Percentiles rank a stretch among this genome's conserved stretches.
Conservation (phyloP, 139 green algal species). For the Tetraselmis striata region DNA sequence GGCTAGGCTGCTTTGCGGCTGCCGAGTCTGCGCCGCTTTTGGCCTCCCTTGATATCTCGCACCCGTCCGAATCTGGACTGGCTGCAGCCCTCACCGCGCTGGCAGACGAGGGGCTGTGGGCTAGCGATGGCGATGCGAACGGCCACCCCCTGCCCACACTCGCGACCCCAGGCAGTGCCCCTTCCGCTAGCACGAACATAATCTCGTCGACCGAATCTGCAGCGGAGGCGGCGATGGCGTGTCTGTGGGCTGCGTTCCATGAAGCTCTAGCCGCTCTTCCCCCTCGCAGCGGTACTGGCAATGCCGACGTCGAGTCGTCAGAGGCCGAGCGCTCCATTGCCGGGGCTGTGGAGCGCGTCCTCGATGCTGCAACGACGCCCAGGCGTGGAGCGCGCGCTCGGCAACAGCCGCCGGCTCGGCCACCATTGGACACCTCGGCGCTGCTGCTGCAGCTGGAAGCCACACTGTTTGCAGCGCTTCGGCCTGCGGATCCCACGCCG, state of each 20-base stretch:
- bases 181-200: background rate
- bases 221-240: background rate
- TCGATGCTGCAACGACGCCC: background rate
- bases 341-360: background rate
- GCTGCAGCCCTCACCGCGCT: background rate
- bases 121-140: background rate
- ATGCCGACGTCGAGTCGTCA: background rate
- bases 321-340: no score
- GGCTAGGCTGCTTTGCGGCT: background rate
- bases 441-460: background rate
- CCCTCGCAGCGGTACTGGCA: background rate
- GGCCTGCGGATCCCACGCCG: background rate
- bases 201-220: background rate
- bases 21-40: background rate
- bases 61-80: background rate
- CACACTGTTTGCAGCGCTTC: background rate
- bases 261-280: background rate
- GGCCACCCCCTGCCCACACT: background rate
- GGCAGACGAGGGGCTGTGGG: background rate
- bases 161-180: background rate
- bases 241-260: background rate
- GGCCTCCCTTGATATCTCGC: background rate
- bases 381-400: background rate
- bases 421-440: background rate
- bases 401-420: background rate